phyloP scores from a whole-genome alignment of 805 yeast species.

The Candida succiphila region DNA sequence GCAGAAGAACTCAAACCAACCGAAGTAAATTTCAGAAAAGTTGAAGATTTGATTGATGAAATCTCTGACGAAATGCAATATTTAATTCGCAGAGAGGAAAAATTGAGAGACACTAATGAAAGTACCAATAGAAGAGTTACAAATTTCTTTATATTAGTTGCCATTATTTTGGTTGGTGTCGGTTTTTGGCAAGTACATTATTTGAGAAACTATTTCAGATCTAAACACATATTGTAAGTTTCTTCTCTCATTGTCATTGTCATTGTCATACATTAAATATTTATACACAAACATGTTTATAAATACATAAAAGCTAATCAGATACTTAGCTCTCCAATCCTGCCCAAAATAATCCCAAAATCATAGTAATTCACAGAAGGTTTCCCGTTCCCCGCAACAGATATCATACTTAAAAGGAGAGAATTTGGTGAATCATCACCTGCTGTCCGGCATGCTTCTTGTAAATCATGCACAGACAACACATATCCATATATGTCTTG shows the following conservation, averaged over 20 bases:
- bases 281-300: not conserved
- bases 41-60: conserved; percentile 82
- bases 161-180: conserved; percentile 60
- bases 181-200: conserved; percentile 92
- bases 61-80: conserved; percentile 71
- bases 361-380: conserved; percentile 30
- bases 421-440: conserved; percentile 15
- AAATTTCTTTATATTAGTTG: conserved; percentile 67
- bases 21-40: conserved; percentile 80
- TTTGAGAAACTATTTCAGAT: conserved; percentile 84
- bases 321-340: conserved; percentile 29
- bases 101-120: conserved; percentile 94
- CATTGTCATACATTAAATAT: not conserved
- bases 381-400: conserved; percentile 30
- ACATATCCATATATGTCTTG: conserved; percentile 12
- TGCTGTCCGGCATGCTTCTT: conserved; percentile 9
- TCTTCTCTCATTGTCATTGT: not conserved
- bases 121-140: conserved; percentile 90
- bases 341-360: conserved; percentile 38
- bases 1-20: conserved; percentile 88
- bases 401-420: conserved; percentile 35
- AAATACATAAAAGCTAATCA: not conserved
- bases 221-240: conserved; percentile 61
- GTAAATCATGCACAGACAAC: conserved; percentile 29
- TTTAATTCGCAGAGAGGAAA: conserved; percentile 79